These are phyloP conservation scores for Hypomontagnella submonticulosa DNA, from an alignment of 495 filamentous ascomycete genomes.

Conservation along the genomic window DNA sequence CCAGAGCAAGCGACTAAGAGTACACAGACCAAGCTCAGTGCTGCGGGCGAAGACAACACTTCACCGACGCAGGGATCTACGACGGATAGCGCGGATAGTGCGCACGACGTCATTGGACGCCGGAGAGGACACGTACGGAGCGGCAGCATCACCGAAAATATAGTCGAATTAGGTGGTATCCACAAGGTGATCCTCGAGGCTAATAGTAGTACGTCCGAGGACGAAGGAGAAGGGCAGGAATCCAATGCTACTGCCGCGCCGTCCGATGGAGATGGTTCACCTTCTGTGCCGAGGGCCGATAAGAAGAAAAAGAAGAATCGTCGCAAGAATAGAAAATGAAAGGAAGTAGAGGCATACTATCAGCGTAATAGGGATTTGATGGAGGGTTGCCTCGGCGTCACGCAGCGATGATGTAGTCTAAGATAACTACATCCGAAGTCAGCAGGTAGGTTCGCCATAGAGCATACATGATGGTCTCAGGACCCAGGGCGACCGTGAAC, in stretches of 20 bases:
- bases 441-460: not conserved
- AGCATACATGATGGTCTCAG: constrained; percentile 17
- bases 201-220: constrained; percentile 64
- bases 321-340: constrained; percentile 31
- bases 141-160: constrained; percentile 89
- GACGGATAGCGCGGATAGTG: constrained; percentile 33
- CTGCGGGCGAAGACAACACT: constrained; percentile 15
- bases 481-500: not conserved
- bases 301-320: constrained; percentile 40
- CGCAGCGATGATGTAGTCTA: not conserved
- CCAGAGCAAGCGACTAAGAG: constrained; percentile 35
- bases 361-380: not conserved
- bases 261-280: constrained; percentile 22
- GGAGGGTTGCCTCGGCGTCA: not conserved
- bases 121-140: constrained; percentile 73
- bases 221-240: constrained; percentile 43
- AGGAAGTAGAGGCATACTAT: constrained; percentile 20
- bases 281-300: constrained; percentile 21
- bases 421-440: not conserved
- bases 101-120: constrained; percentile 29
- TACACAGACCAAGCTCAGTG: constrained; percentile 34
- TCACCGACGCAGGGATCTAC: constrained; percentile 46
- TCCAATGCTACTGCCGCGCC: constrained; percentile 3
- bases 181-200: constrained; percentile 87
- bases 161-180: constrained; percentile 82